A percentile compares a stretch with the other conserved stretches of the same genome.
phyloP scores from a whole-genome alignment of 805 yeast genomes.

The Candida insectorum region DNA sequence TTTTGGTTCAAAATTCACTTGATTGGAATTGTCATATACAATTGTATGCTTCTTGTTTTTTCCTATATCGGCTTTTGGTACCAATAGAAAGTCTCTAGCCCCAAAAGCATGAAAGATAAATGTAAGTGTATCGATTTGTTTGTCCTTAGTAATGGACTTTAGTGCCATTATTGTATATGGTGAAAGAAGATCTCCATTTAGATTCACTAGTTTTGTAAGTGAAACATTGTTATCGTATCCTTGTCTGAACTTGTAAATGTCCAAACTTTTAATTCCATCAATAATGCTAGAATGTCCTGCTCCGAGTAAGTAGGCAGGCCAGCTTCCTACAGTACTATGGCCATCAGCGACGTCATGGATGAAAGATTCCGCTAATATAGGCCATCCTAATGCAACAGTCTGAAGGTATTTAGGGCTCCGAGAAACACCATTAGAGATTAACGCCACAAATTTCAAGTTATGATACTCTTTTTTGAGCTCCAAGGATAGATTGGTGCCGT shows the following conservation, averaged over 20 bases:
- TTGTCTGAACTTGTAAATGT: slow-evolving; percentile 41
- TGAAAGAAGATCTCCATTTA: slow-evolving; percentile 34
- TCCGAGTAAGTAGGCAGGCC: slow-evolving; percentile 62
- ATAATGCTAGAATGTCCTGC: slow-evolving; percentile 62
- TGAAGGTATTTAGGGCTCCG: slow-evolving; percentile 77
- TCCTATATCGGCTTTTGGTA: slow-evolving; percentile 15
- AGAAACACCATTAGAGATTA: slow-evolving; percentile 54
- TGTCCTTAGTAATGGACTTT: slow-evolving; percentile 21
- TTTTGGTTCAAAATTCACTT: neutral
- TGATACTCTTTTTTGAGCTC: slow-evolving; percentile 2
- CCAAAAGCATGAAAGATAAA: slow-evolving; percentile 49
- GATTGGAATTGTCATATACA: slow-evolving; percentile 21
- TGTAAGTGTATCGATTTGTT: slow-evolving; percentile 32
- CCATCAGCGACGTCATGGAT: slow-evolving; percentile 46
- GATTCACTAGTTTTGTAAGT: slow-evolving; percentile 40
- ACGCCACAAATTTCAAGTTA: slow-evolving; percentile 55
- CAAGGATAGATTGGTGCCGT: slow-evolving; percentile 3
- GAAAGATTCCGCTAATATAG: slow-evolving; percentile 61
- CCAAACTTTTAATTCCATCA: slow-evolving; percentile 44
- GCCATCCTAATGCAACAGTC: slow-evolving; percentile 82
- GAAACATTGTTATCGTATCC: slow-evolving; percentile 28
- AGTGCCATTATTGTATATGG: slow-evolving; percentile 36
- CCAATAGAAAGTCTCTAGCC: too few species aligned
- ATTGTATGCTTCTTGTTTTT: slow-evolving; percentile 8
- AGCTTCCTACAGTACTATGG: slow-evolving; percentile 20